phyloP scores from a whole-genome alignment of 2,329 filamentous ascomycete genomes.

The Mollisiaceae sp. region DNA sequence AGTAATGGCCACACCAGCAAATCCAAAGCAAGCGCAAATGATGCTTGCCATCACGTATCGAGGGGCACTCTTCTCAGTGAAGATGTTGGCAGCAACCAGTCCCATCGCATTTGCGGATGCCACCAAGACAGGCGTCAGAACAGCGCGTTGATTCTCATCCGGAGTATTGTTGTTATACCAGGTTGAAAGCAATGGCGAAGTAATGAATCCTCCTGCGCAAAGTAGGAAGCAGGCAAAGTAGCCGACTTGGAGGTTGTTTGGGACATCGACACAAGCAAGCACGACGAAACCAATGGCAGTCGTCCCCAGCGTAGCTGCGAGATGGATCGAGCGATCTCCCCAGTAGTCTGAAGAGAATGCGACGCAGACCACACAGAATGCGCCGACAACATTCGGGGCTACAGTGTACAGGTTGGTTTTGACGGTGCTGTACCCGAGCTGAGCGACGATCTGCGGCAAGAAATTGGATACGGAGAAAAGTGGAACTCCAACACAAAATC shows the following conservation, averaged over 20 bases:
- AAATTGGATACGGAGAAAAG: conserved; percentile 55
- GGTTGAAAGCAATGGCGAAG: conserved; percentile 66
- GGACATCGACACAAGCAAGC: conserved; percentile 71
- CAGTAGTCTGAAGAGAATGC: conserved; percentile 69
- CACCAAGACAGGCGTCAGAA: conserved; percentile 74
- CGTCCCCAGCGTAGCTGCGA: conserved; percentile 68
- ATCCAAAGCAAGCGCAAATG: conserved; percentile 69
- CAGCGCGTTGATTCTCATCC: conserved; percentile 73
- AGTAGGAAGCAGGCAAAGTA: conserved; percentile 84
- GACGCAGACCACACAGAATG: conserved; percentile 60
- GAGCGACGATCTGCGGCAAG: conserved; percentile 56
- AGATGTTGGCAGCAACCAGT: conserved; percentile 71
- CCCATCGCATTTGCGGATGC: conserved; percentile 80
- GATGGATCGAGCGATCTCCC: conserved; percentile 61
- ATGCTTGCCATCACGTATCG: conserved; percentile 70
- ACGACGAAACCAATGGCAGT: conserved; percentile 78
- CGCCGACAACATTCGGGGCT: conserved; percentile 76
- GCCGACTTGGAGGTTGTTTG: conserved; percentile 64
- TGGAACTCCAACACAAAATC: conserved; percentile 57
- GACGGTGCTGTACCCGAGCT: conserved; percentile 52
- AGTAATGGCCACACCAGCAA: conserved; percentile 59
- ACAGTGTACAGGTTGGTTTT: conserved; percentile 79
- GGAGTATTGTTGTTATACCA: conserved; percentile 88
- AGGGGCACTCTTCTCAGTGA: conserved; percentile 65
- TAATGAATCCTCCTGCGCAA: conserved; percentile 79